Percentiles rank a stretch among this genome's conserved stretches.
phyloP scores from a whole-genome alignment of 2,329 filamentous ascomycete genomes.

The Alternaria viburni region DNA sequence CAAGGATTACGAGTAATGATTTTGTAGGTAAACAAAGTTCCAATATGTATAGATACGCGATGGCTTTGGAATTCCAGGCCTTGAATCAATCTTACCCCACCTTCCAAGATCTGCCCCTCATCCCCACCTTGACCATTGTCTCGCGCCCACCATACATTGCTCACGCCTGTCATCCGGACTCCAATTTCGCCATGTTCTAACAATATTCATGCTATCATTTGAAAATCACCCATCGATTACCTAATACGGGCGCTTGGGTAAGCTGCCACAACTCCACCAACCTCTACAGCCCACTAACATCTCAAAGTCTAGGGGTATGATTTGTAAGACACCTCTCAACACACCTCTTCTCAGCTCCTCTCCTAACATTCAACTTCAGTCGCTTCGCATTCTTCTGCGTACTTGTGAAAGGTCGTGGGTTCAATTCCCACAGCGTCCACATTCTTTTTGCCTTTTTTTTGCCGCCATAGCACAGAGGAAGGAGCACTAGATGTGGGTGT shows the following conservation, averaged over 20 bases:
- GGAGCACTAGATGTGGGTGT: background rate
- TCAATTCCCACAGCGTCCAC: constrained; percentile 35
- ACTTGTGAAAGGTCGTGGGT: constrained; percentile 33
- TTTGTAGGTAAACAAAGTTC: background rate
- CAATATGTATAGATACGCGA: background rate
- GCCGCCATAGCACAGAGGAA: background rate
- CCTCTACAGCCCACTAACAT: background rate
- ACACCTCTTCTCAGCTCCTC: background rate
- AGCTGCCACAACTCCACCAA: background rate
- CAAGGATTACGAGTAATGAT: background rate
- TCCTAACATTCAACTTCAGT: constrained; percentile 1
- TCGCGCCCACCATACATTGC: background rate
- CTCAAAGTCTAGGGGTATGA: constrained; percentile 16
- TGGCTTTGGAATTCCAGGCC: background rate
- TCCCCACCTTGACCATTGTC: background rate
- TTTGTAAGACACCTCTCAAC: background rate
- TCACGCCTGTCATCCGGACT: background rate
- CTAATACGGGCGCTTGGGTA: constrained; percentile 16
- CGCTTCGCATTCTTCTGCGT: constrained; percentile 25
- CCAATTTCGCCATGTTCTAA: too few species aligned
- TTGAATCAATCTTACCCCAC: background rate
- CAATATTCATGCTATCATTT: too few species aligned
- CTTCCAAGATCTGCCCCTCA: background rate
- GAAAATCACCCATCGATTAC: constrained; percentile 3
- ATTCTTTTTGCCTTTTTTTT: constrained; percentile 3